Evolutionary conservation across 345 rosid species (phyloP), one percentile per base, ranked within the genome.

Genomic region (Mangifera indica): DNA sequence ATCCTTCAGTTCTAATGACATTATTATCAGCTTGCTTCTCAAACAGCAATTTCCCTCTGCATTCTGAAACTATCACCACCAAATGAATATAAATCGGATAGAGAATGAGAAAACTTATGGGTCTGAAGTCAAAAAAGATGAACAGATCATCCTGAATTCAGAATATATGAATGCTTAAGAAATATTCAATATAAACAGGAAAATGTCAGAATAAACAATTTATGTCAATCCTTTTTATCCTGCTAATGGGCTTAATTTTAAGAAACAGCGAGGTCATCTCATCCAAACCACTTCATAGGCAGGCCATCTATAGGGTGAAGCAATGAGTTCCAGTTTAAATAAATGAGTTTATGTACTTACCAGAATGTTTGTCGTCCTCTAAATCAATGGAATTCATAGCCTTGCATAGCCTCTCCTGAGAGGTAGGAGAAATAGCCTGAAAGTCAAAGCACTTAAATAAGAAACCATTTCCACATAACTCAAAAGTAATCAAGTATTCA

Each of bases 371-470:
- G 54, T 84, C 85, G 34, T 83, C 84, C 17, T 76, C 81, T 59
- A 84, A 72, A 59, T 76, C 83, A 0, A 67, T 54, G 45, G 76
- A 79, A 70, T 88, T 84, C 90, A 90, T 76, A 70, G 92, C 90
- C 72, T 87, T 81, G 63, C 88, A 59, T 59, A 94, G 89, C 78
- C 79, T 81, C 63, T 84, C 86, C 82, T 84, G 98, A 51, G 97
- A 85, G 60, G 77, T 72, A 26, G 97, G 97, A 76, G 98, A 94
- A 74, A 94, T 87, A 72, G 72, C 81, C 98, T 92, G 95, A 73
- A 82, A 82, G 42, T 66, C 40, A 53, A 75, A 60, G 42, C 42
- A 76, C 44, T 14, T 15, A 7, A 66, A 25, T 80, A 66, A 82
- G 68, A 49, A 74, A 70, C 55, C 54, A 68, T 60, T 59, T 66